A percentile compares a stretch with the other conserved stretches of the same genome.
These are phyloP conservation scores for Tolypocladium endophyticum DNA, from an alignment of 2,329 filamentous ascomycete genomes.

Conservation along the genomic window DNA sequence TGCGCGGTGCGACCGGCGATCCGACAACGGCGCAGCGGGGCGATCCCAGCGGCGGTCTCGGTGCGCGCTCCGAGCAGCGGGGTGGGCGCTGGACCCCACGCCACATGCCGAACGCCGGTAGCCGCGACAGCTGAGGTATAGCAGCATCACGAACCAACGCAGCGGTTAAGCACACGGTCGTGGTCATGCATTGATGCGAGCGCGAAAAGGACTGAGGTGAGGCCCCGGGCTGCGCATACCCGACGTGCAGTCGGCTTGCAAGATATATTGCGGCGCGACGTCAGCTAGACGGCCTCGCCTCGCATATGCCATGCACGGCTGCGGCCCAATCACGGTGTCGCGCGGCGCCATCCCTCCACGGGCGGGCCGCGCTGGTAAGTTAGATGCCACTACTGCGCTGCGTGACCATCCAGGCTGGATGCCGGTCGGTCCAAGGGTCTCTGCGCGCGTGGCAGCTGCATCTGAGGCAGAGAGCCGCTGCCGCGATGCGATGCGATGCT, in stretches of 20 bases:
- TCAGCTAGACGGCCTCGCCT: too few relatives aligned
- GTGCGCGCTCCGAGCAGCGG: neutral
- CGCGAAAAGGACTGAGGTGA: too few relatives aligned
- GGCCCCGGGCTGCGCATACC: too few relatives aligned
- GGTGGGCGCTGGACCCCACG: too few relatives aligned
- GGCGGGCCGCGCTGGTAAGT: neutral
- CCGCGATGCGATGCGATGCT: too few relatives aligned
- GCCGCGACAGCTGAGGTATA: neutral
- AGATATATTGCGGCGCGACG: neutral
- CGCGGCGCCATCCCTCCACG: neutral
- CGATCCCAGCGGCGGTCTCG: neutral
- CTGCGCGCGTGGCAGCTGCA: neutral
- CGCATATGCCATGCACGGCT: too few relatives aligned
- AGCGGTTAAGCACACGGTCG: neutral
- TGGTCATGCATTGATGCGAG: neutral
- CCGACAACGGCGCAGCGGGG: neutral
- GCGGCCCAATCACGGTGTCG: neutral
- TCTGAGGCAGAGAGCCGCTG: neutral
- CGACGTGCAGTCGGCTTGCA: too few relatives aligned
- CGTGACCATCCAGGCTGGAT: neutral
- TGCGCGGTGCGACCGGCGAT: neutral
- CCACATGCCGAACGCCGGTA: neutral
- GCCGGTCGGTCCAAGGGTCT: neutral
- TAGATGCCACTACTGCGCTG: neutral
- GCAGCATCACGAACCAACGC: too few relatives aligned